A percentile compares a stretch with the other conserved stretches of the same genome.
These are phyloP conservation scores for Mortierella sp. DNA, from an alignment of 371 early-diverging fungal genomes.

Conservation along the genomic window DNA sequence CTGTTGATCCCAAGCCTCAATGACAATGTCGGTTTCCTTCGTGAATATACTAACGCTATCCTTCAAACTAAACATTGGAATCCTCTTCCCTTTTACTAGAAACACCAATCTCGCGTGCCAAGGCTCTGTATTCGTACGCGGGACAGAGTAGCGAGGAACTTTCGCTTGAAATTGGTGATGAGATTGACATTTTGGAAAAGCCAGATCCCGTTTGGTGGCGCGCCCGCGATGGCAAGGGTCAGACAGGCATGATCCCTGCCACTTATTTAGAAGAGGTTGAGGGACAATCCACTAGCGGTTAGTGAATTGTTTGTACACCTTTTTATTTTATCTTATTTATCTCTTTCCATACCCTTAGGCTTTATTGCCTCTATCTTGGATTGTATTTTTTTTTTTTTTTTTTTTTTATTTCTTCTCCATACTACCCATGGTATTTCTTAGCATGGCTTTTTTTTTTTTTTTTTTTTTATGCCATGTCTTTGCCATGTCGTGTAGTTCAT, in stretches of 20 bases:
- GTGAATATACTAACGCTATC: constrained; percentile 1
- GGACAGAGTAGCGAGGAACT: constrained; percentile 61
- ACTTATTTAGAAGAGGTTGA: constrained; percentile 67
- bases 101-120: constrained; percentile 40
- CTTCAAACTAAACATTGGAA: too few species aligned
- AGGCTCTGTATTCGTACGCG: constrained; percentile 58
- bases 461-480: too few species aligned
- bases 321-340: not conserved
- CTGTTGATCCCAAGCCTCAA: not conserved
- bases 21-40: not conserved
- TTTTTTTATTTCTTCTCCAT: not conserved
- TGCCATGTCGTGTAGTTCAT: too few species aligned
- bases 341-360: not conserved
- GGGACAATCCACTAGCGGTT: constrained; percentile 51
- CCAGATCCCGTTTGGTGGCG: constrained; percentile 72
- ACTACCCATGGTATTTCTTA: too few species aligned
- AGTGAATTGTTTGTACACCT: constrained; percentile 18
- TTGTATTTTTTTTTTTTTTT: constrained; percentile 18
- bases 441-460: too few species aligned
- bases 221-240: constrained; percentile 61
- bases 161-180: constrained; percentile 58
- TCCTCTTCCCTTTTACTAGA: constrained; percentile 8
- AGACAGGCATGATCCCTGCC: constrained; percentile 64
- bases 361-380: constrained; percentile 1
- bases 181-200: constrained; percentile 62